Evolutionary conservation across 805 yeast species (phyloP).

Genomic region (Candida parachauliodes): DNA sequence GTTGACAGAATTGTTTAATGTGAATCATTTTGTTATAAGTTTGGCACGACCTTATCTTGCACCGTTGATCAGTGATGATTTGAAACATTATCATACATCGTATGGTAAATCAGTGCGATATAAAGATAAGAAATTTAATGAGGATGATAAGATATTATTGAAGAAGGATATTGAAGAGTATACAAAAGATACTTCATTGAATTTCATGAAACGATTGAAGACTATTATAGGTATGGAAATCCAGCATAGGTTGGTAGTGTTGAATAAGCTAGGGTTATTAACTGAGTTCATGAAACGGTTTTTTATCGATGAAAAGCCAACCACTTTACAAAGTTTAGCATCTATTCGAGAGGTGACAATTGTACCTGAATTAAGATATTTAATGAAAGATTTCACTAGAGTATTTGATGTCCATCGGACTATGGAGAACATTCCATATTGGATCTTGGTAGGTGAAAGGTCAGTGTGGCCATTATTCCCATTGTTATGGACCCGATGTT

Average conservation of each 20-base stretch:
- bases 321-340: slow-evolving; percentile 65
- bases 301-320: slow-evolving; percentile 77
- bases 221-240: slow-evolving; percentile 70
- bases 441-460: slow-evolving; percentile 87
- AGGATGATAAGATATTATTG: slow-evolving; percentile 1
- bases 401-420: slow-evolving; percentile 74
- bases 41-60: slow-evolving; percentile 93
- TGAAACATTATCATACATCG: slow-evolving; percentile 58
- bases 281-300: slow-evolving; percentile 68
- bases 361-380: slow-evolving; percentile 78
- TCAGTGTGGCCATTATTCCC: slow-evolving; percentile 93
- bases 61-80: slow-evolving; percentile 79
- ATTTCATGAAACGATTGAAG: slow-evolving; percentile 35
- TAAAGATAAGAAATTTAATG: slow-evolving; percentile 9
- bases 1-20: slow-evolving; percentile 88
- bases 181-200: slow-evolving; percentile 31
- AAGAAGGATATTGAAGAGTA: slow-evolving; percentile 20
- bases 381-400: slow-evolving; percentile 67
- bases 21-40: slow-evolving; percentile 87
- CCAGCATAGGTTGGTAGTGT: slow-evolving; percentile 76
- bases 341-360: slow-evolving; percentile 74
- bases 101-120: slow-evolving; percentile 27
- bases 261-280: slow-evolving; percentile 75
- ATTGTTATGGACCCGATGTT: slow-evolving; percentile 79
- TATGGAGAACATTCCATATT: slow-evolving; percentile 73